Conservation (phyloP, 2,329 filamentous ascomycete genomes). For the Dothiorella sarmentorum region DNA sequence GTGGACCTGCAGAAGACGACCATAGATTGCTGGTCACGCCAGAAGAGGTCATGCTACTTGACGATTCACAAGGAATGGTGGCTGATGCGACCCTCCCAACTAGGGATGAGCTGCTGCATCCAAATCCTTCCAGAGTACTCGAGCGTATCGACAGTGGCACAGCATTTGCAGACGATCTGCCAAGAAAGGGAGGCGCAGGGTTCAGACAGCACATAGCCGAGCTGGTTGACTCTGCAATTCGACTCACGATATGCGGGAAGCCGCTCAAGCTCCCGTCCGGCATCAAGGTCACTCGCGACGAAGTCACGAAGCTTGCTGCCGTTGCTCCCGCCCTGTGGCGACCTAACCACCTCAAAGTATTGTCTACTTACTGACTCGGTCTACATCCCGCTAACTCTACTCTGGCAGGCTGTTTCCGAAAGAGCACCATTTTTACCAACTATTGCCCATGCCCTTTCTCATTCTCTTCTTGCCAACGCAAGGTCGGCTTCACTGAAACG, state of each 20-base stretch:
- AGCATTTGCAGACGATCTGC: background rate
- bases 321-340: conserved; percentile 41
- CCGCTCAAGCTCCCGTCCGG: conserved; percentile 23
- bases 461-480: conserved; percentile 19
- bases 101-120: background rate
- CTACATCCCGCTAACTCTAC: background rate
- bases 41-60: background rate
- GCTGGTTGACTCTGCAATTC: conserved; percentile 37
- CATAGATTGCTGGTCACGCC: background rate
- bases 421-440: conserved; percentile 20
- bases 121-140: background rate
- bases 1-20: background rate
- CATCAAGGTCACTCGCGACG: conserved; percentile 32
- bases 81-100: background rate
- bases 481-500: conserved; percentile 19
- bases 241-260: conserved; percentile 33
- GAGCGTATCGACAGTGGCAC: conserved; percentile 11
- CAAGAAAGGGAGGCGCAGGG: background rate
- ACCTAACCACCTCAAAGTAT: conserved; percentile 35
- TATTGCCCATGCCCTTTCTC: conserved; percentile 22
- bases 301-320: conserved; percentile 35
- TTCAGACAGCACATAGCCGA: conserved; percentile 20
- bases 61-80: background rate
- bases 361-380: background rate
- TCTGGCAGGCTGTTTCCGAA: conserved; percentile 14